Conservation (phyloP, 352 stramenopile genomes). For the Phytopythium aichiense region DNA sequence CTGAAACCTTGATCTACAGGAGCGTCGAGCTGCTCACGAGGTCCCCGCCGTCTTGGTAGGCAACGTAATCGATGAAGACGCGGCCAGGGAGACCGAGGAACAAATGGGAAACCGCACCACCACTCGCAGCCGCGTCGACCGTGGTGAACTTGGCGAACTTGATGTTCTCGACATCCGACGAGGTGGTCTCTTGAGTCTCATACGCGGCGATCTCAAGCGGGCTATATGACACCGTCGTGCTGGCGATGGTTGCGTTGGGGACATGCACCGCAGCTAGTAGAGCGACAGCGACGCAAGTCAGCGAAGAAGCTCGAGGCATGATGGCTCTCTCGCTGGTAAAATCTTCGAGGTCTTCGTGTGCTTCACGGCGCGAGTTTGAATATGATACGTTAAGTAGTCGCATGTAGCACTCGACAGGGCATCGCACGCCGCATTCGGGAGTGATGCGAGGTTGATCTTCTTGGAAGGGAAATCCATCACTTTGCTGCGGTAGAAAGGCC, state of each 20-base stretch:
- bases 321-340: background rate
- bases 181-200: background rate
- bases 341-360: background rate
- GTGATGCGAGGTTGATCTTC: no score
- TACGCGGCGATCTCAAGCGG: background rate
- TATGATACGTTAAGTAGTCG: background rate
- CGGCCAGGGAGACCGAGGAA: background rate
- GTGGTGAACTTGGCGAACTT: background rate
- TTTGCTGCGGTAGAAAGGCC: no score
- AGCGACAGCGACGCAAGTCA: background rate
- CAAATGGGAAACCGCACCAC: background rate
- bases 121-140: background rate
- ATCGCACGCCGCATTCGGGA: no score
- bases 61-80: background rate
- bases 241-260: background rate
- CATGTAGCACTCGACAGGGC: background rate
- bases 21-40: constrained; percentile 1
- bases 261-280: background rate
- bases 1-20: background rate
- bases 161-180: background rate
- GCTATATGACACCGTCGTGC: background rate
- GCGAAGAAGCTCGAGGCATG: background rate
- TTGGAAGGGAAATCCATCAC: no score
- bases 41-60: background rate
- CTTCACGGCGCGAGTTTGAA: background rate